Base-by-base conservation (phyloP, 306 rosid species). In the Acacia confusa region DNA sequence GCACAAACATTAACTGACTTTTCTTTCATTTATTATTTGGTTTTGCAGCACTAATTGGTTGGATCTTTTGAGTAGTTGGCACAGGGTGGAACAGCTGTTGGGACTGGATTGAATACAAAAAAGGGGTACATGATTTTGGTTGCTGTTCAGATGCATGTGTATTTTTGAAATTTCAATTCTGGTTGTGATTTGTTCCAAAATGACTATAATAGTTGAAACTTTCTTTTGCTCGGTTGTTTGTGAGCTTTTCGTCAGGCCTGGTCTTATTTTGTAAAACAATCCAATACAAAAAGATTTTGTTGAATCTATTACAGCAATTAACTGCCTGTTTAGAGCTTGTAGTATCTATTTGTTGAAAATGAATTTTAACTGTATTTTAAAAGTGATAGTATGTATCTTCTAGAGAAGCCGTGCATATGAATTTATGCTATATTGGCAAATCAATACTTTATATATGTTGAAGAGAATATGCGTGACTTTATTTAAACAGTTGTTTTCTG, bases 31-130 rank as follows among this genome's bases (percentile, higher is more conserved):
- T 27, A 64, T 78, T 27, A 64, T 66, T 52, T 34, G 48, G 38
- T 74, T 81, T 53, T 63, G 2, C 64, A 32, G 43, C 76, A 82
- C 82, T 89, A 83, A 89, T 78, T 79, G 25, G 82, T 75, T 72
- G 50, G 79, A 70, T 40, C 66, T 85, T 50, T 85, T 86, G 92
- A 75, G 82, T 94, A 93, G 99, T 97, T 96, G 73, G 99, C 98
- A 64, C 99, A 96, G 84, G 99, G 99, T 78, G 99, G 99, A 82
- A 93, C 99, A 48, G 99, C 99, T 87, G 99, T 96, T 34, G 99
- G 99, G 84, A 96, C 99, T 76, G 98, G 99, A 88, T 86, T 96
- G 86, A 96, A 96, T 88, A 96, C 99, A 83, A 93, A 92, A 92
- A 96, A 85, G 85, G 99, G 99, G 98, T 96, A 88, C 27, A 94